Evolutionary conservation across 371 early-diverging fungal species (phyloP), one percentile per base, ranked within the genome.

Genomic region (Lichtheimia hyalospora): DNA sequence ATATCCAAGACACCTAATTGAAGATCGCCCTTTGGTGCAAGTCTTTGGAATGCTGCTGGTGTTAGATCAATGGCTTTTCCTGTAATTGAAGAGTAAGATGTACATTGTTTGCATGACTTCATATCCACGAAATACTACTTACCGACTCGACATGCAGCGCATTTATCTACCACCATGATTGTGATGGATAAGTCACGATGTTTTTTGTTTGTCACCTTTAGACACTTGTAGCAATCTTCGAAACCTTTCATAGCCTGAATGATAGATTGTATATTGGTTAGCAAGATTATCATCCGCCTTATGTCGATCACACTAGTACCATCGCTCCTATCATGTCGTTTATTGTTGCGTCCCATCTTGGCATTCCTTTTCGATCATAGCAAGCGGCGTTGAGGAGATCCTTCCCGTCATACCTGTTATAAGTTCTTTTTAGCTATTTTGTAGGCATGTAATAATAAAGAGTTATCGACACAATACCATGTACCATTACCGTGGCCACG

Each of bases 381-480:
- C 79, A 79, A 50, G 76, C 79, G 49, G 79, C 79, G 52, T 79
- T 71, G 16, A 68, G 71, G 60, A 79, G 66, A 57, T 75, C 79
- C 23, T 39, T 56, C 18, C 79, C 79, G 41, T 58, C 61, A 58
- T 79, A 79, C 79, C 79, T 79, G 21, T 46, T 16, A 5, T 34
- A 34, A 34, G 10, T 10, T 34, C 10, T 10, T 34, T 2, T 34
- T 8, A 34, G 34, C 34, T 34, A 34, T 34, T 34, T 10, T 34
- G 10, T 34, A 10, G 6, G 34, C 10, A 34, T 5, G 34, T 10
- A 34, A 34, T 34, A 34, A 8, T 34, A 34, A 34, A 34, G 2
- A 6, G 6, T 8, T 34, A 10, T 8, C 10, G 10, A 4, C 25
- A 8, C 12, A 8, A 21, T n/a, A 46, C 46, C 18, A n/a, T 46